A percentile compares a stretch with the other conserved stretches of the same genome.
These are phyloP conservation scores for Aspergillus conjunctus DNA, from an alignment of 495 filamentous ascomycete genomes.

Conservation along the genomic window DNA sequence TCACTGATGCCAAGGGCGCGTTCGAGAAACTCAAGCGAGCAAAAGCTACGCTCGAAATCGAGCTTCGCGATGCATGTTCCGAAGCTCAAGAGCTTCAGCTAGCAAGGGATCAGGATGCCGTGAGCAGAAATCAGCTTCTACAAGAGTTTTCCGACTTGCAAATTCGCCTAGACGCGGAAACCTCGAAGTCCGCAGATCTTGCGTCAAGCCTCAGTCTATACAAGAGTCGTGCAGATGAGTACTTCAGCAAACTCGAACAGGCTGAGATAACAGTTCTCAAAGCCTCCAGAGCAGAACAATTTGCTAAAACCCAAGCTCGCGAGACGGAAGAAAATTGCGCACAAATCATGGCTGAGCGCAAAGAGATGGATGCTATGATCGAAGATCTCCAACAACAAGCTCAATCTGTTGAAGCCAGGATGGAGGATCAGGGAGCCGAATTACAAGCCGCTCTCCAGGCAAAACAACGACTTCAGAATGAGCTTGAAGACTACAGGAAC, in stretches of 20 bases:
- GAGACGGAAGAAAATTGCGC: slow-evolving; percentile 93
- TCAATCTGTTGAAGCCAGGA: slow-evolving; percentile 83
- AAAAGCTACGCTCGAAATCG: slow-evolving; percentile 79
- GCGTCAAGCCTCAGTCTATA: slow-evolving; percentile 83
- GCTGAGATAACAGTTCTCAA: slow-evolving; percentile 95
- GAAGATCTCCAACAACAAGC: slow-evolving; percentile 90
- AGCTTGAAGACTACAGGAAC: slow-evolving; percentile 95
- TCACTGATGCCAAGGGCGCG: slow-evolving; percentile 80
- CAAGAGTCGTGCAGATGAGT: slow-evolving; percentile 92
- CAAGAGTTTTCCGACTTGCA: slow-evolving; percentile 94
- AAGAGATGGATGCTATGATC: slow-evolving; percentile 82
- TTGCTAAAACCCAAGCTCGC: slow-evolving; percentile 81
- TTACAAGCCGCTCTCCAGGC: slow-evolving; percentile 82
- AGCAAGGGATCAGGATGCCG: slow-evolving; percentile 79
- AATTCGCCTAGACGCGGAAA: slow-evolving; percentile 87
- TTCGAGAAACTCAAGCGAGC: slow-evolving; percentile 83
- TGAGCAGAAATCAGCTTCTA: slow-evolving; percentile 81
- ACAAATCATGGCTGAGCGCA: slow-evolving; percentile 87
- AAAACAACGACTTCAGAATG: slow-evolving; percentile 94
- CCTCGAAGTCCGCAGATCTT: slow-evolving; percentile 81
- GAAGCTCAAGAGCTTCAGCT: slow-evolving; percentile 79
- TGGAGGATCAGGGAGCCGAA: slow-evolving; percentile 92
- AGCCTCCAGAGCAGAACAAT: slow-evolving; percentile 87
- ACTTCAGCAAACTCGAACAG: slow-evolving; percentile 96
- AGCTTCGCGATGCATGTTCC: slow-evolving; percentile 79